phyloP scores from a whole-genome alignment of 2,329 filamentous ascomycete species.

The Falciphora oryzae region DNA sequence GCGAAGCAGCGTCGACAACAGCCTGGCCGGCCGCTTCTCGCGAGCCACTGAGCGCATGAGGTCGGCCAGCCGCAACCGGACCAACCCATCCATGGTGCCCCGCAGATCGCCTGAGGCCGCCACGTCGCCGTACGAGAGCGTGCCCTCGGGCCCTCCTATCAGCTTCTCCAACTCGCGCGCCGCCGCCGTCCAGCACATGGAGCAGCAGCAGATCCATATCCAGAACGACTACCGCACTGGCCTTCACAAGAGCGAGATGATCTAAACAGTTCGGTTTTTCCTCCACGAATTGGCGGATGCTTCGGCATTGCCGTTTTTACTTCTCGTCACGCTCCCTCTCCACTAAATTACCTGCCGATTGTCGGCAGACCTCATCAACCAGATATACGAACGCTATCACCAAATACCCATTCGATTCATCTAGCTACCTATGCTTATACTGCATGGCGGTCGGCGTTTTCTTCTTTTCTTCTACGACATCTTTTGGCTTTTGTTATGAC shows the following conservation, averaged over 20 bases:
- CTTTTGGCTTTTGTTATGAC: too few relatives aligned
- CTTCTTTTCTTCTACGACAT: not conserved
- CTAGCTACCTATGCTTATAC: constrained; percentile 19
- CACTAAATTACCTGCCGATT: not conserved
- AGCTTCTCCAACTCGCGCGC: constrained; percentile 29
- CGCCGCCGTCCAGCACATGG: constrained; percentile 28
- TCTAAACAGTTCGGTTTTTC: constrained; percentile 28
- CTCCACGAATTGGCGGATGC: constrained; percentile 7
- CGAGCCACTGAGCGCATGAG: constrained; percentile 56
- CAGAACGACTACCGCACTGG: constrained; percentile 40
- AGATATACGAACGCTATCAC: too few relatives aligned
- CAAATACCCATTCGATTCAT: constrained; percentile 15
- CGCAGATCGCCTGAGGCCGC: constrained; percentile 32
- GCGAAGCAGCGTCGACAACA: constrained; percentile 47
- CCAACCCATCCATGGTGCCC: constrained; percentile 30
- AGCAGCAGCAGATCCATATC: constrained; percentile 15
- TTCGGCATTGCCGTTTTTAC: constrained; percentile 20
- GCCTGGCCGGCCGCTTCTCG: constrained; percentile 47
- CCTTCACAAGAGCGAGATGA: constrained; percentile 49
- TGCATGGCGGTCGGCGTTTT: constrained; percentile 31
- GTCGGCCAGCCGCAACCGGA: constrained; percentile 51
- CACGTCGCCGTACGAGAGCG: constrained; percentile 36
- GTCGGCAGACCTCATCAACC: too few relatives aligned
- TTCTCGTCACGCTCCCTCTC: constrained; percentile 12
- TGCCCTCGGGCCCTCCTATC: constrained; percentile 28